Conservation (phyloP, 306 rosid genomes). For the Dalbergia cultrata region DNA sequence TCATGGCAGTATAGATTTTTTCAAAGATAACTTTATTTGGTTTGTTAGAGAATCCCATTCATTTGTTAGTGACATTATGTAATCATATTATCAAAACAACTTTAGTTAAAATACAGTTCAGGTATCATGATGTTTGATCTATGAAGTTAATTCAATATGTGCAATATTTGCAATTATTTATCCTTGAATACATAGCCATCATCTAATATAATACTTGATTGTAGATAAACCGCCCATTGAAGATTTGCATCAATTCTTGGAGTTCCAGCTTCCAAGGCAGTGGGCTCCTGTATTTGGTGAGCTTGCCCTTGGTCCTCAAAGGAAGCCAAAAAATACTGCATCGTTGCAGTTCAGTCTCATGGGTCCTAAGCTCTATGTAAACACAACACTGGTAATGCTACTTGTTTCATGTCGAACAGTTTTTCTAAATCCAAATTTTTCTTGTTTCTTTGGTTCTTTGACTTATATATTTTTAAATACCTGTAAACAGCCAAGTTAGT, state of each 20-base stretch:
- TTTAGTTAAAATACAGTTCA: slow-evolving; percentile 12
- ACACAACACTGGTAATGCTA: slow-evolving; percentile 70
- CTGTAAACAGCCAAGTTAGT: background rate
- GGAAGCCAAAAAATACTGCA: slow-evolving; percentile 64
- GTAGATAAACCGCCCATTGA: slow-evolving; percentile 76
- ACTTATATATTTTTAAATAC: background rate
- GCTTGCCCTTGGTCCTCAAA: slow-evolving; percentile 85
- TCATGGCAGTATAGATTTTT: background rate
- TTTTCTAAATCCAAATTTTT: slow-evolving; percentile 3
- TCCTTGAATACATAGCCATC: slow-evolving; percentile 19
- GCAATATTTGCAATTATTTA: background rate
- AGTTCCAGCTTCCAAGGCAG: slow-evolving; percentile 85
- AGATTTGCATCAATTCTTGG: slow-evolving; percentile 83
- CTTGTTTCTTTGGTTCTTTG: slow-evolving; percentile 32
- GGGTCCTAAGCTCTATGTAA: slow-evolving; percentile 93
- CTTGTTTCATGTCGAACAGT: slow-evolving; percentile 19
- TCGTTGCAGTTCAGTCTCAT: slow-evolving; percentile 86
- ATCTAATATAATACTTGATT: slow-evolving; percentile 38
- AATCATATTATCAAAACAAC: slow-evolving; percentile 17
- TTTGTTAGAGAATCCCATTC: slow-evolving; percentile 31
- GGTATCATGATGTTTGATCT: background rate
- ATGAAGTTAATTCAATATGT: slow-evolving; percentile 19
- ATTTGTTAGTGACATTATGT: slow-evolving; percentile 26
- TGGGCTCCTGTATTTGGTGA: slow-evolving; percentile 93
- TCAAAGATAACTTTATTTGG: slow-evolving; percentile 18